Evolutionary conservation across 2,329 filamentous ascomycete species (phyloP).

Genomic region (Septoria petroselini): DNA sequence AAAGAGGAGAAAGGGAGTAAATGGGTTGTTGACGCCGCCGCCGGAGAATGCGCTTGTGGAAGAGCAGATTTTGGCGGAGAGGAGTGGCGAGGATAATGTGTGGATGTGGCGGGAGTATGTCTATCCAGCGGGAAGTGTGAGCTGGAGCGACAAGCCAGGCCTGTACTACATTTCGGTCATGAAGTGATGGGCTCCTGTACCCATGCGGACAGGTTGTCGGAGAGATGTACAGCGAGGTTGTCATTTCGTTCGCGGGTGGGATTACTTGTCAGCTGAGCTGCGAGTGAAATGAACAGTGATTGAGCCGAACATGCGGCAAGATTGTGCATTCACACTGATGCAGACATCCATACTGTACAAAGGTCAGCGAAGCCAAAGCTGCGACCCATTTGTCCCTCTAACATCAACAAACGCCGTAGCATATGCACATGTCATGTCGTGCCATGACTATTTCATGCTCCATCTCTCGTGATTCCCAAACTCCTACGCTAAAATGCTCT

Average conservation of each 20-base stretch:
- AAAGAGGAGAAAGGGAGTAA: conserved; percentile 55
- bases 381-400: conserved; percentile 31
- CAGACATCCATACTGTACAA: conserved; percentile 22
- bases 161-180: conserved; percentile 83
- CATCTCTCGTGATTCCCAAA: conserved; percentile 12
- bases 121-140: conserved; percentile 64
- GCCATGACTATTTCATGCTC: conserved; percentile 4
- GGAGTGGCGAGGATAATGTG: conserved; percentile 59
- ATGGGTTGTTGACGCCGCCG: background rate
- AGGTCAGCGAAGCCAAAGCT: conserved; percentile 41
- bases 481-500: conserved; percentile 22
- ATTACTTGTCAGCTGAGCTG: too few species aligned
- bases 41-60: conserved; percentile 72
- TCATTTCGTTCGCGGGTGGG: too few species aligned
- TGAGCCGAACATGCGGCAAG: background rate
- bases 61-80: conserved; percentile 67
- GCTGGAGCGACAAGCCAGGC: conserved; percentile 81
- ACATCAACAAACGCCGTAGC: conserved; percentile 17
- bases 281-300: too few species aligned
- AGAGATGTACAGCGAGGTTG: too few species aligned
- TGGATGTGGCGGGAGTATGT: conserved; percentile 75
- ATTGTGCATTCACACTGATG: background rate
- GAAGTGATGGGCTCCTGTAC: conserved; percentile 13
- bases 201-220: too few species aligned
- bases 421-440: conserved; percentile 22